Conservation (phyloP, 176 grass and related monocot species). For the Hsuehochloa calcarea region DNA sequence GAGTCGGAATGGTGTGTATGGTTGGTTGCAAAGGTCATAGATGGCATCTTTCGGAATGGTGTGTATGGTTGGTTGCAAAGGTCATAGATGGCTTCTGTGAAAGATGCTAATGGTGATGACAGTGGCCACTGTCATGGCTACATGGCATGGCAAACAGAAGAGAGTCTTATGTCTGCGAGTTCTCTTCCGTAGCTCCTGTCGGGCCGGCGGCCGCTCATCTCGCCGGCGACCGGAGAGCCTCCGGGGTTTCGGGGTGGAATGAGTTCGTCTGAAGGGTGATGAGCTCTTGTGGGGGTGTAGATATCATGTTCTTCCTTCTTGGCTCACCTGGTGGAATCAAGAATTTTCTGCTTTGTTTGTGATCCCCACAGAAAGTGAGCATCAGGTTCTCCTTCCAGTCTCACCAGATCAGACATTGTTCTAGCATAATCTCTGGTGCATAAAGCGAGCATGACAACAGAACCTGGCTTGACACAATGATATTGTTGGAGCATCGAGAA, state of each 20-base stretch:
- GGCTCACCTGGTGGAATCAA: neutral
- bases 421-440: neutral
- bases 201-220: neutral
- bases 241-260: neutral
- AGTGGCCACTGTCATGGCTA: neutral
- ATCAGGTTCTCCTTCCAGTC: slow-evolving; percentile 11
- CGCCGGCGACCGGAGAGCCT: neutral
- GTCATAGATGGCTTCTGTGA: neutral
- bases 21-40: neutral
- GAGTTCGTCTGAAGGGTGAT: neutral
- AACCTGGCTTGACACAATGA: neutral
- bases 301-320: neutral
- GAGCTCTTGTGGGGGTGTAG: neutral
- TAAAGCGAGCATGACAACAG: neutral
- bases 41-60: neutral
- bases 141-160: neutral
- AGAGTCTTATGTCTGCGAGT: neutral
- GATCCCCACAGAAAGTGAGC: neutral
- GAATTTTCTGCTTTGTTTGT: slow-evolving; percentile 8
- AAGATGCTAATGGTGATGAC: neutral
- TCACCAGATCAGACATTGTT: slow-evolving; percentile 8
- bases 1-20: neutral
- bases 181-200: slow-evolving; percentile 22
- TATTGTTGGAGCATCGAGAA: neutral
- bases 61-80: neutral